Evolutionary conservation across 148 eudicot genomes (phyloP).

Genomic region (Heliamphora exappendiculata): DNA sequence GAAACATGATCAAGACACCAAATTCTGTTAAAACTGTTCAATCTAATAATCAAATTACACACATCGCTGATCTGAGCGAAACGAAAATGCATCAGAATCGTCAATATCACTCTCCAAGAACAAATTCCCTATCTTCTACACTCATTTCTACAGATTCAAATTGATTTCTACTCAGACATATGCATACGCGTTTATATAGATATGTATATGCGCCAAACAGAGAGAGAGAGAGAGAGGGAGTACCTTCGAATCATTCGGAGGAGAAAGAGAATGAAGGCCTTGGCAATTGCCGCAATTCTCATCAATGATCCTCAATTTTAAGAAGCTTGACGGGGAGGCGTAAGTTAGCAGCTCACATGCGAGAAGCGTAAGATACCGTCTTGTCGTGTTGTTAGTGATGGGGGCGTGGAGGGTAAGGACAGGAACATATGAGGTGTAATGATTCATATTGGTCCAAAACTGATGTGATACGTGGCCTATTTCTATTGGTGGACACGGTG

Average conservation of each 20-base stretch:
- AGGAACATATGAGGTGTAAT: no score
- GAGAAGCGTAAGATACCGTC: neutral
- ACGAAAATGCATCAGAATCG: neutral
- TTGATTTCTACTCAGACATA: neutral
- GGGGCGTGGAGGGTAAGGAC: no score
- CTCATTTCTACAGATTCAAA: neutral
- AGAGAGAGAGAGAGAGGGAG: neutral
- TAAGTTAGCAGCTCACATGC: neutral
- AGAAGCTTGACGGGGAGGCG: neutral
- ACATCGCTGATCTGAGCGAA: neutral
- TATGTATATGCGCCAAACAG: neutral
- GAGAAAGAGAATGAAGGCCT: neutral
- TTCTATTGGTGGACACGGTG: neutral
- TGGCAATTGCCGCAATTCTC: neutral
- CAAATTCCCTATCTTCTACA: neutral
- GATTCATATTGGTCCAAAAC: neutral
- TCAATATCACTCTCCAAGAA: neutral
- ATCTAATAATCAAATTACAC: neutral
- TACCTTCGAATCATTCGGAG: conserved; percentile 2
- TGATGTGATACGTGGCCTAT: neutral
- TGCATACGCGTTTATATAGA: neutral
- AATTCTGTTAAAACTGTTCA: neutral
- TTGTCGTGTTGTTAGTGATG: no score
- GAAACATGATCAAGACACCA: neutral
- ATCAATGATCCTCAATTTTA: neutral